Evolutionary conservation across 805 yeast genomes (phyloP), one percentile per base, ranked within the genome.

Genomic region (Zygosaccharomyces gambellarensis): DNA sequence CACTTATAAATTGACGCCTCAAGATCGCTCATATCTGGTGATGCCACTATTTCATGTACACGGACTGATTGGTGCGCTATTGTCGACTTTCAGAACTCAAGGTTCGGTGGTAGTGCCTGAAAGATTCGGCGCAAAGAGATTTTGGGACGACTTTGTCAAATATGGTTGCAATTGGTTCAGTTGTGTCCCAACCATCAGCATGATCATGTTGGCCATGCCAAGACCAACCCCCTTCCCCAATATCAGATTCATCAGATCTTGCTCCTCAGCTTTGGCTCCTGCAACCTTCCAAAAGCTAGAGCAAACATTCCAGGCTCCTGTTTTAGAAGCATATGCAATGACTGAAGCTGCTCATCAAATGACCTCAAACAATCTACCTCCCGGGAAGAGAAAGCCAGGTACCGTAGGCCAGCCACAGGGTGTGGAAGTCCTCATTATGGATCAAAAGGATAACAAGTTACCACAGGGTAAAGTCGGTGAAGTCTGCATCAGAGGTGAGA

Each of bases 41-140:
- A 84, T 84, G 90, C 90, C 90, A 1, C 66, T 84, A 36, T 84
- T 84, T 73, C 90, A 84, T 60, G 89, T 84, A 31, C 90, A 84
- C 61, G 90, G 90, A 0, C 68, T 84, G 43, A 76, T 83, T 53
- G 85, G 86, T 49, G 87, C 85, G 0, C 67, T 83, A 25, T 58
- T 84, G 41, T 79, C 86, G 0, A 79, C 89, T 0, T 70, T 83
- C 41, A 72, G 78, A 22, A 71, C 83, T 0, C 82, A 81, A 17
- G 87, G 87, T 23, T 64, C 80, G 0, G 81, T 73, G 1, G 75
- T 84, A n/a, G 70, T 84, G 21, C 87, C 90, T n/a, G 60, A 73
- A 14, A 72, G 67, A 60, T 84, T 84, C 65, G 76, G 84, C 27
- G 88, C 90, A 2, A 65, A 70, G 28, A 64, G 60, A 12, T 84